Evolutionary conservation across 2,329 filamentous ascomycete genomes (phyloP).

Genomic region (Nannizziopsis barbatae): DNA sequence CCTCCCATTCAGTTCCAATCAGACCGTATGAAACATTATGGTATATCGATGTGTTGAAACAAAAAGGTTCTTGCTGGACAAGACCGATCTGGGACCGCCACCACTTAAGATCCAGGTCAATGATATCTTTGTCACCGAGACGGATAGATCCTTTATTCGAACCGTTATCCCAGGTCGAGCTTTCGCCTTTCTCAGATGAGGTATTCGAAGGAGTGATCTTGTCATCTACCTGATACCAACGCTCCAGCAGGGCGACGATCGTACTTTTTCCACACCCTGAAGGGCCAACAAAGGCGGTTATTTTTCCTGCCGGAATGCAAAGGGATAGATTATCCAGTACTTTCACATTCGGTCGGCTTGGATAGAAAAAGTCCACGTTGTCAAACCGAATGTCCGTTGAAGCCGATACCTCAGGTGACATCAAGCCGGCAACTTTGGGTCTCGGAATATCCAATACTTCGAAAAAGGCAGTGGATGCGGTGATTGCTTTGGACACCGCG

Average conservation of each 20-base stretch:
- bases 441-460: slow-evolving; percentile 24
- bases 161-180: no score
- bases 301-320: slow-evolving; percentile 27
- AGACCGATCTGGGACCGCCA: slow-evolving; percentile 50
- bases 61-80: slow-evolving; percentile 57
- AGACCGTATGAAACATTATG: slow-evolving; percentile 53
- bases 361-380: slow-evolving; percentile 62
- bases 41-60: slow-evolving; percentile 56
- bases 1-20: slow-evolving; percentile 27
- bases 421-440: slow-evolving; percentile 30
- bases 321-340: slow-evolving; percentile 29
- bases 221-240: slow-evolving; percentile 31
- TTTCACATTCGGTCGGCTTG: slow-evolving; percentile 33
- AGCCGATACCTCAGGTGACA: slow-evolving; percentile 41
- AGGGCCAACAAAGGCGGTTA: slow-evolving; percentile 36
- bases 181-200: no score
- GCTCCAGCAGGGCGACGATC: slow-evolving; percentile 33
- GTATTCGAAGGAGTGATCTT: no score
- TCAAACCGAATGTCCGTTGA: slow-evolving; percentile 49
- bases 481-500: slow-evolving; percentile 27
- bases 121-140: slow-evolving; percentile 44
- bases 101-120: slow-evolving; percentile 51
- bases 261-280: slow-evolving; percentile 40
- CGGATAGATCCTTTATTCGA: slow-evolving; percentile 47
- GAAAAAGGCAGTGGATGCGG: slow-evolving; percentile 25